Base-by-base conservation (phyloP, 176 grass and related monocot genomes). In the Eleusine indica region DNA sequence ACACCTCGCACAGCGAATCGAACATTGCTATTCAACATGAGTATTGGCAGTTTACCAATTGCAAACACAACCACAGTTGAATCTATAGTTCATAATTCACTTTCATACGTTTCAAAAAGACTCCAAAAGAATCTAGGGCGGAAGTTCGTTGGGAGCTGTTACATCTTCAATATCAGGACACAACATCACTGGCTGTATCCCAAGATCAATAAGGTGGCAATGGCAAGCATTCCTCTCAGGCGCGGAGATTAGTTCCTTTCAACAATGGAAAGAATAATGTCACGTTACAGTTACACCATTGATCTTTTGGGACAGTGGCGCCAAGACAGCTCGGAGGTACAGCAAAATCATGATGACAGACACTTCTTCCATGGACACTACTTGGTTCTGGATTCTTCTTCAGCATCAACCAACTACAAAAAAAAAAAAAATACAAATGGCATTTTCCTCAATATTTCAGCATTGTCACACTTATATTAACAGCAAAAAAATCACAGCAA, bases 341-440 rank as follows among this genome's bases (percentile, higher is more conserved):
- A 49, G 67, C 21, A 28, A 64, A 71, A 64, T 41, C 42, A 49
- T 38, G 42, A 30, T 79, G 75, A 21, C 19, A n/a, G 29, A 19
- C 40, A 51, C 42, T 40, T 61, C 71, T 14, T 68, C 61, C 70
- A 46, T 30, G 43, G 8, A 25, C 32, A 29, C 46, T 62, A 69
- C 39, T 67, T 53, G n/a, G 8, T 44, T 29, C 38, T 57, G 14
- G 58, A 42, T 70, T 66, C 77, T 70, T 66, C 77, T 62, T 87
- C 13, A 0, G 37, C 15, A 87, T 29, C 38, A 0, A 75, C 37
- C 41, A 48, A 0, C 71, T 71, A 28, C 66, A 52, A 28, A 74
- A 77, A 4, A 35, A 4, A 35, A 35, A 35, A 2, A 35, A 2
- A 61, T 61, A 57, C 1, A 61, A 25, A 25, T 25, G 7, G 1